A percentile compares a stretch with the other conserved stretches of the same genome.
These are phyloP conservation scores for Ganoderma lucidum DNA, from an alignment of 1,284 basidiomycete species.

Conservation along the genomic window DNA sequence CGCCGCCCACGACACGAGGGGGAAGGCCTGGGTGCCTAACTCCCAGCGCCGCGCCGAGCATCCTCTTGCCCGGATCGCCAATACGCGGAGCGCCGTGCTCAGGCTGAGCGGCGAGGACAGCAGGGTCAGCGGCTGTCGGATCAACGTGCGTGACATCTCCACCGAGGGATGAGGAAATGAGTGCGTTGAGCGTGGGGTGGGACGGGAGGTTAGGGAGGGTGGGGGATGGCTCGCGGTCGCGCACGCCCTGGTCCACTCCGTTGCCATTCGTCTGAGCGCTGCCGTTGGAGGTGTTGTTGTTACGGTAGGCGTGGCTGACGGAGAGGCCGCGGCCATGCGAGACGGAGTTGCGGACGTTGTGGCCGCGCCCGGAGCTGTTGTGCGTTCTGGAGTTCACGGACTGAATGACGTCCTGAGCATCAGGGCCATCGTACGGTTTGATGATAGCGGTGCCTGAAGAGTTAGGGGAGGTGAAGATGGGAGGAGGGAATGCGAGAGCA, in stretches of 20 bases:
- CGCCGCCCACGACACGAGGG: constrained; percentile 61
- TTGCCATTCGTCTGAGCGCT: constrained; percentile 48
- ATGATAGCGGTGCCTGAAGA: constrained; percentile 64
- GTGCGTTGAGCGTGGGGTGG: constrained; percentile 82
- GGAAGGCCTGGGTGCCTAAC: constrained; percentile 78
- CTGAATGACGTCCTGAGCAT: constrained; percentile 90
- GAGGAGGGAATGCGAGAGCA: constrained; percentile 84
- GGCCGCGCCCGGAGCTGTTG: constrained; percentile 66
- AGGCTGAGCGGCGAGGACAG: constrained; percentile 62
- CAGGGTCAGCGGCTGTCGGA: constrained; percentile 62
- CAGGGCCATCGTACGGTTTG: constrained; percentile 93
- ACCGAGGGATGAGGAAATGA: constrained; percentile 76
- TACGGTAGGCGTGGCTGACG: constrained; percentile 67
- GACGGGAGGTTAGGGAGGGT: constrained; percentile 81
- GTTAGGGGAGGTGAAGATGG: constrained; percentile 69
- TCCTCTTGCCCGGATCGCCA: constrained; percentile 84
- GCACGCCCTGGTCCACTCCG: constrained; percentile 51
- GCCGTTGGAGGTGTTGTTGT: constrained; percentile 51
- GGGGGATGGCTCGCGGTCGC: constrained; percentile 75
- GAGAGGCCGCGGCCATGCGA: constrained; percentile 48
- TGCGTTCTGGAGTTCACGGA: constrained; percentile 83
- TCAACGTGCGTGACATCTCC: constrained; percentile 54
- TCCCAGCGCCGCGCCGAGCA: constrained; percentile 84
- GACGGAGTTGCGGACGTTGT: constrained; percentile 61
- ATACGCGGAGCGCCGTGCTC: constrained; percentile 60